Evolutionary conservation across 2,329 filamentous ascomycete species (phyloP).

Genomic region (Byssoonygena ceratinophila): DNA sequence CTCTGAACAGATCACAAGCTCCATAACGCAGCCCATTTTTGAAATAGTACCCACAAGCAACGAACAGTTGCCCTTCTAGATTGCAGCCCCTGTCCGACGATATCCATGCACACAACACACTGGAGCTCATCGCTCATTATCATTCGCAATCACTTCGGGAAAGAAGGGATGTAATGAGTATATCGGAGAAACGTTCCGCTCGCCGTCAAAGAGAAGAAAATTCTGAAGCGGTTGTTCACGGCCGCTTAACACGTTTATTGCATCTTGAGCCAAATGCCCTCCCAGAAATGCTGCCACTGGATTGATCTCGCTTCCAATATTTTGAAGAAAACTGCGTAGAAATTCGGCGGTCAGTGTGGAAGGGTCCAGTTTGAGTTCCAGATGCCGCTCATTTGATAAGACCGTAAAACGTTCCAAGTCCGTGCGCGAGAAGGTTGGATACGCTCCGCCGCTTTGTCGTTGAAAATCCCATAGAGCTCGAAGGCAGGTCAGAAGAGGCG

Average conservation of each 20-base stretch:
- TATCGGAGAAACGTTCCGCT: slow-evolving; percentile 63
- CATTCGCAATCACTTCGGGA: slow-evolving; percentile 16
- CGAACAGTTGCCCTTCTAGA: neutral
- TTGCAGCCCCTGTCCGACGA: neutral
- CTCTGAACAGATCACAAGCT: neutral
- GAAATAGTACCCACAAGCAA: neutral
- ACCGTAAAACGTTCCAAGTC: slow-evolving; percentile 69
- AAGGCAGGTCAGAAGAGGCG: slow-evolving; percentile 72
- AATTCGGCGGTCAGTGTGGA: slow-evolving; percentile 61
- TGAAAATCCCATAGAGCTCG: slow-evolving; percentile 86
- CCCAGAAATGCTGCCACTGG: slow-evolving; percentile 84
- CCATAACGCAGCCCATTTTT: too few species aligned
- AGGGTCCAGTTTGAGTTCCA: slow-evolving; percentile 57
- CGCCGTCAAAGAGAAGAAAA: slow-evolving; percentile 81
- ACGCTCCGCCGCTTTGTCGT: slow-evolving; percentile 43
- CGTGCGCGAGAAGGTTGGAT: slow-evolving; percentile 47
- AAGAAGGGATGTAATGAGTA: slow-evolving; percentile 69
- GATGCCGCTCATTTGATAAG: slow-evolving; percentile 66
- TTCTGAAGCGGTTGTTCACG: slow-evolving; percentile 95
- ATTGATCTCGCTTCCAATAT: slow-evolving; percentile 70
- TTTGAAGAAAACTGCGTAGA: slow-evolving; percentile 74
- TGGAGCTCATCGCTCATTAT: neutral
- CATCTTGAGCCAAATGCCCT: slow-evolving; percentile 84
- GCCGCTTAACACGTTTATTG: slow-evolving; percentile 88
- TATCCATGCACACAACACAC: neutral